Percentiles rank a stretch among this genome's conserved stretches.
Conservation (phyloP, 2,329 filamentous ascomycete species). For the Cercospora zeina region DNA sequence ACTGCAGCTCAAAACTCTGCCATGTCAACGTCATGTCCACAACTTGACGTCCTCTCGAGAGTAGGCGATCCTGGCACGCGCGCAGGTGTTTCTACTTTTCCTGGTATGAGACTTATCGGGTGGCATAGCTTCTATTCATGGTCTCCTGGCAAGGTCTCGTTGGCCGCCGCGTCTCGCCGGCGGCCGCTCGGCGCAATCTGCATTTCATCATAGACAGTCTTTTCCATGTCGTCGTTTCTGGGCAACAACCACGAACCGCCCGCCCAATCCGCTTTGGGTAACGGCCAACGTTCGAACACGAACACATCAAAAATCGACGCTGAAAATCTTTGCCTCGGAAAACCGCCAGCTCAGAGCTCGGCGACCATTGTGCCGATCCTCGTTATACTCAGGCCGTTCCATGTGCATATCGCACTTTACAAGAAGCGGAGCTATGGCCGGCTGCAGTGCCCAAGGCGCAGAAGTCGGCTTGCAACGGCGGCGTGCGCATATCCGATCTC, state of each 20-base stretch:
- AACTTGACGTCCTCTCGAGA: background rate
- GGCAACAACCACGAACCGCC: conserved; percentile 3
- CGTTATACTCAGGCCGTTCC: background rate
- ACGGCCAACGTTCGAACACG: background rate
- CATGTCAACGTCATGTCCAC: background rate
- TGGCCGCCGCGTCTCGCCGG: conserved; percentile 1
- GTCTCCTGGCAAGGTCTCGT: conserved; percentile 3
- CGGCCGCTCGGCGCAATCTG: background rate
- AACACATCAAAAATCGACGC: background rate
- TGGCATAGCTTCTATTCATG: background rate
- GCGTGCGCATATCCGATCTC: background rate
- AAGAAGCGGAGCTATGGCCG: background rate
- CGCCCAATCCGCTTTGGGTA: background rate
- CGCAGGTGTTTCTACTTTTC: background rate
- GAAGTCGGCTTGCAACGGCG: background rate
- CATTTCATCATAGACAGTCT: background rate
- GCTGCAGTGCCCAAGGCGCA: background rate
- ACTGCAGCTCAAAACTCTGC: conserved; percentile 3
- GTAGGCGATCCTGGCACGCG: background rate
- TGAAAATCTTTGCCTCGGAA: background rate
- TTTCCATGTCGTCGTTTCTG: conserved; percentile 1
- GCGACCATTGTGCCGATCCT: background rate
- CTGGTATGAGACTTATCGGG: no score
- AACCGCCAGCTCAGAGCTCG: background rate
- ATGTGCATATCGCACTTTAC: background rate